These are phyloP conservation scores for Candida lessepsii DNA, from an alignment of 805 yeast species.

Conservation along the genomic window DNA sequence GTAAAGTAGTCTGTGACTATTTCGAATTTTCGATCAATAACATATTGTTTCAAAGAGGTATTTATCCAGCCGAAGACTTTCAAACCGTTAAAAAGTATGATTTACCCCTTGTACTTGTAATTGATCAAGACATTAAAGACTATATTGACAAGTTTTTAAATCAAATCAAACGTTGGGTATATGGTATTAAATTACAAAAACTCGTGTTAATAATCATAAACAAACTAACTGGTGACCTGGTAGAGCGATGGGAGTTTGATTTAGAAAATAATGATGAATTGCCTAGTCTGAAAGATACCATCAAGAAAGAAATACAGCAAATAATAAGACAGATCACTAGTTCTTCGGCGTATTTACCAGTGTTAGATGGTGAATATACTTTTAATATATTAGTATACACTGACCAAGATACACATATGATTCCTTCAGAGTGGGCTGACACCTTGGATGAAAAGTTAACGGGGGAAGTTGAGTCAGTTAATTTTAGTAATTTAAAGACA, in stretches of 20 bases:
- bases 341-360: constrained; percentile 80
- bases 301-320: constrained; percentile 77
- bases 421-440: constrained; percentile 85
- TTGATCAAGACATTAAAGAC: constrained; percentile 70
- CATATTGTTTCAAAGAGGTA: constrained; percentile 84
- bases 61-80: constrained; percentile 87
- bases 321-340: constrained; percentile 88
- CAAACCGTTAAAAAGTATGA: constrained; percentile 76
- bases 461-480: constrained; percentile 60
- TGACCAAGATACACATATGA: constrained; percentile 53
- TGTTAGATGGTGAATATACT: constrained; percentile 61
- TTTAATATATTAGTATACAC: constrained; percentile 85
- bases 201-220: constrained; percentile 72
- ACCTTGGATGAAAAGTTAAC: constrained; percentile 55
- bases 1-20: constrained; percentile 77
- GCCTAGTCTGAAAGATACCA: constrained; percentile 36
- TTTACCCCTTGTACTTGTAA: constrained; percentile 65
- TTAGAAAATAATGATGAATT: constrained; percentile 38
- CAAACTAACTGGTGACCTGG: constrained; percentile 61
- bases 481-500: constrained; percentile 67
- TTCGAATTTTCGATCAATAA: constrained; percentile 79
- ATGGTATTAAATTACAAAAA: constrained; percentile 63
- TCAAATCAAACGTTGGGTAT: constrained; percentile 72
- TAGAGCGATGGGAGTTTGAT: constrained; percentile 87
- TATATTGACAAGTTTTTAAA: constrained; percentile 66